phyloP scores from a whole-genome alignment of 177 flowering plant genomes.

The Vitis hybrid region DNA sequence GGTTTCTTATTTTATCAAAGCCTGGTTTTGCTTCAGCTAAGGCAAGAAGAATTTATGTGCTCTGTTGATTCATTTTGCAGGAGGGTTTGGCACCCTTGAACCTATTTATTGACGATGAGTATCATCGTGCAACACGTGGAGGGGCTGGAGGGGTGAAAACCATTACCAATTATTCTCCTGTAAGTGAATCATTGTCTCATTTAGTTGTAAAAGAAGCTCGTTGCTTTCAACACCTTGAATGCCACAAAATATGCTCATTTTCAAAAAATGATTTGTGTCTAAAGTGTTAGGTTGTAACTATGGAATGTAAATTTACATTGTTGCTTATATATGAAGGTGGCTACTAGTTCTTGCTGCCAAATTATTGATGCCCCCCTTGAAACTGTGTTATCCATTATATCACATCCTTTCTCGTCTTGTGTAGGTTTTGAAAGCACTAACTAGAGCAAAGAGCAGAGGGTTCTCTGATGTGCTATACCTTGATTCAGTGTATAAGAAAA shows the following conservation, averaged over 20 bases:
- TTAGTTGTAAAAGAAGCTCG: too few species aligned
- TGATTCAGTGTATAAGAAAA: conserved; percentile 59
- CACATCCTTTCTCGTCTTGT: neutral
- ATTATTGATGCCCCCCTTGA: neutral
- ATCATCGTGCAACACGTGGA: conserved; percentile 72
- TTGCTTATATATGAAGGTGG: neutral
- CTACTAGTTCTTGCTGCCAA: too few species aligned
- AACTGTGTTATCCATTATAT: neutral
- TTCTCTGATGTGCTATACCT: conserved; percentile 88
- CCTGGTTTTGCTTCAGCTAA: neutral
- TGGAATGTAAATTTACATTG: too few species aligned
- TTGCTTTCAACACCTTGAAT: too few species aligned
- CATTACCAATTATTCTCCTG: conserved; percentile 86
- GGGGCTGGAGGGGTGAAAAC: conserved; percentile 86
- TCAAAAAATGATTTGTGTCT: too few species aligned
- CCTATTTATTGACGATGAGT: conserved; percentile 61
- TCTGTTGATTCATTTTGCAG: conserved; percentile 30
- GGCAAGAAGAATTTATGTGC: neutral
- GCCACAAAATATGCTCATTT: too few species aligned
- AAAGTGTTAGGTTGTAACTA: too few species aligned
- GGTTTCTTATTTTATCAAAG: neutral
- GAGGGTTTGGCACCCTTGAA: conserved; percentile 72
- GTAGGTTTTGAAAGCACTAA: conserved; percentile 67
- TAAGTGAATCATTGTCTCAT: conserved; percentile 23
- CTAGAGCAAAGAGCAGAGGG: conserved; percentile 64